Evolutionary conservation across 2,329 filamentous ascomycete species (phyloP).

Genomic region (Botrytis paeoniae): DNA sequence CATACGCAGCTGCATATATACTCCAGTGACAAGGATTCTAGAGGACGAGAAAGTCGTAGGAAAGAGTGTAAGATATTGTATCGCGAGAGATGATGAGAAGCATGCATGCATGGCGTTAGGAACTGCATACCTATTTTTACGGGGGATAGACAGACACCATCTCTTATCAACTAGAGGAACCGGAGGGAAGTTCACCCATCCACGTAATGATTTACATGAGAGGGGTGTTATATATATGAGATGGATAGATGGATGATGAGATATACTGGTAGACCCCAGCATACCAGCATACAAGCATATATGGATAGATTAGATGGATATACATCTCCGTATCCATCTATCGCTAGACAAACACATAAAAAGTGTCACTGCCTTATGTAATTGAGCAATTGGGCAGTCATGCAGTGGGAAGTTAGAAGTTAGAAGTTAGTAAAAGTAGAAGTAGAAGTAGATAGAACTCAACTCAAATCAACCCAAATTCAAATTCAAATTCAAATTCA

Average conservation of each 20-base stretch:
- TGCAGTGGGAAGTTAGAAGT: too few relatives aligned
- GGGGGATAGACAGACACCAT: background rate
- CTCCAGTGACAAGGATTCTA: background rate
- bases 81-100: background rate
- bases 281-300: background rate
- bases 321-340: background rate
- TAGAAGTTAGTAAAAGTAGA: background rate
- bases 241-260: background rate
- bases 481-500: too few relatives aligned
- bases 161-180: background rate
- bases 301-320: background rate
- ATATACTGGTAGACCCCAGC: background rate
- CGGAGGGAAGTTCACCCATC: background rate
- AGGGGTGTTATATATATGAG: background rate
- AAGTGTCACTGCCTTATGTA: background rate
- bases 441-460: background rate
- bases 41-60: background rate
- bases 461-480: background rate
- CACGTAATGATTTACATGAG: background rate
- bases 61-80: conserved; percentile 3
- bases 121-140: background rate
- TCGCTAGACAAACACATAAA: background rate
- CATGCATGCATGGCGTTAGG: background rate
- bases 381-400: background rate
- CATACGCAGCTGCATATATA: background rate